Base-by-base conservation (phyloP, 2,329 filamentous ascomycete species). In the Coleophoma eucalyptorum region DNA sequence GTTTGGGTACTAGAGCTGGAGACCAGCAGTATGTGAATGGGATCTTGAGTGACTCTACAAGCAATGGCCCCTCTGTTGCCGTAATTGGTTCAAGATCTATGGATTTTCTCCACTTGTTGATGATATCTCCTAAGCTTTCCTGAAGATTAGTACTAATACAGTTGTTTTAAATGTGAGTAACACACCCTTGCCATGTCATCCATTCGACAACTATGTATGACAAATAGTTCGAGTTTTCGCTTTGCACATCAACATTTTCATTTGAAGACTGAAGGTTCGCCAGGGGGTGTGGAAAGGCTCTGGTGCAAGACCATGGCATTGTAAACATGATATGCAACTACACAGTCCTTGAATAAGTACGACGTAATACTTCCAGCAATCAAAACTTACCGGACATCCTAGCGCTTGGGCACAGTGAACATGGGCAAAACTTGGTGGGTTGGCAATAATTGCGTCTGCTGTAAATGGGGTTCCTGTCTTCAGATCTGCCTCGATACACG, bases 131-230 rank as follows among this genome's bases (percentile, higher is more conserved):
- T 1, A 77, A 56, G 0, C 69, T 69, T 6, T 20, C 8, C 11
- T 26, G 20, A 15, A 33, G n/a, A n/a, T n/a, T n/a, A n/a, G n/a
- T n/a, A n/a, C n/a, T n/a, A n/a, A n/a, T n/a, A n/a, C n/a, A n/a
- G n/a, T n/a, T n/a, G n/a, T n/a, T n/a, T n/a, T n/a, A n/a, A n/a
- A n/a, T n/a, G n/a, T n/a, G n/a, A n/a, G n/a, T n/a, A n/a, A 51
- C 58, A 45, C 55, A 71, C 70, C 74, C 75, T 57, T 78, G 72
- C 75, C 76, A 79, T 1, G 74, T 75, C 52, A 79, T 55, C 58
- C 68, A 62, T 43, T 79, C 73, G 16, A 79, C 72, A 18, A 79
- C 59, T 3, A 62, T 65, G 55, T 78, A 79, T 1, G 69, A 72
- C 3, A 75, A 56, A 55, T 66, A 75, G 56, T 79, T 78, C 1